phyloP scores from a whole-genome alignment of 1,139 yeast species.

The Geotrichum citri-aurantii region DNA sequence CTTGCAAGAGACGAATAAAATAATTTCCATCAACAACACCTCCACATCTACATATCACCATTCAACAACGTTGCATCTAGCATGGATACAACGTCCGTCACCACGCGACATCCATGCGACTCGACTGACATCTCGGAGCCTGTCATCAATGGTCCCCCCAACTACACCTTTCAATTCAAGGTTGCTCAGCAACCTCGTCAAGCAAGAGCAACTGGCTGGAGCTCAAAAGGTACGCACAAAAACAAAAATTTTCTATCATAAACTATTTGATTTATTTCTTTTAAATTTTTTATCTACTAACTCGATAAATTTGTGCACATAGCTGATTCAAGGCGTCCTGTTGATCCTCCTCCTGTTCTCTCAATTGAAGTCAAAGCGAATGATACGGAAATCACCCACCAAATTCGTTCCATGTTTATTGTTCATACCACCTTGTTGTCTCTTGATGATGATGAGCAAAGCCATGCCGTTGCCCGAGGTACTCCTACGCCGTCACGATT shows the following conservation, averaged over 20 bases:
- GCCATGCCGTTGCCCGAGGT: not conserved
- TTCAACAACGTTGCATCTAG: not conserved
- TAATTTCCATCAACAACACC: not conserved
- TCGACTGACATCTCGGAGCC: not conserved
- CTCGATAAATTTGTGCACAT: slow-evolving; percentile 3
- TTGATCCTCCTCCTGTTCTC: slow-evolving; percentile 35
- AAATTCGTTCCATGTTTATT: slow-evolving; percentile 27
- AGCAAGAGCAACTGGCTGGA: slow-evolving; percentile 36
- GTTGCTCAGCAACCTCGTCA: slow-evolving; percentile 32
- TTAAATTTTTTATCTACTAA: not conserved
- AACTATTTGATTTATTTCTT: not conserved
- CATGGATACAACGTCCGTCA: not conserved
- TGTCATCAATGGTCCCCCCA: not conserved
- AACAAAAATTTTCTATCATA: not conserved
- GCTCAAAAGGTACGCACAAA: slow-evolving; percentile 26
- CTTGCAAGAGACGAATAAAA: not conserved
- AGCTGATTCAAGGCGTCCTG: slow-evolving; percentile 35
- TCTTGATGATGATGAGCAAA: slow-evolving; percentile 12
- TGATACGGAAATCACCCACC: slow-evolving; percentile 25
- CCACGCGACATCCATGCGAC: not conserved
- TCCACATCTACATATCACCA: not conserved
- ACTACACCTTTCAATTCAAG: slow-evolving; percentile 13
- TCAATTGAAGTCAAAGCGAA: slow-evolving; percentile 23
- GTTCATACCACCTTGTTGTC: slow-evolving; percentile 31
- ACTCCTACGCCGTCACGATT: slow-evolving; percentile 20